These are phyloP conservation scores for Periconia sp. DNA, from an alignment of 2,329 filamentous ascomycete species.

Conservation along the genomic window DNA sequence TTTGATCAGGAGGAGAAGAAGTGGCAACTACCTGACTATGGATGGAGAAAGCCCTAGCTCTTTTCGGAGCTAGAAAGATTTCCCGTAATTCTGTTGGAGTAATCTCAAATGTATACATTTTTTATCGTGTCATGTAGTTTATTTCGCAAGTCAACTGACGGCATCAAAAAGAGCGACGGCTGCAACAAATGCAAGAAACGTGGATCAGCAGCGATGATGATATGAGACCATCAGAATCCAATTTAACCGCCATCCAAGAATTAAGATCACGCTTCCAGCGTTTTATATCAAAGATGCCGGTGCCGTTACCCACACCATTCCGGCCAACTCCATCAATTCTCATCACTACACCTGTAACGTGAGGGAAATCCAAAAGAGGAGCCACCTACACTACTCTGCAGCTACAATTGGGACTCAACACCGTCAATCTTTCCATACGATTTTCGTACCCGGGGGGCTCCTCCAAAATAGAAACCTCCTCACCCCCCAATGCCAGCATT, in stretches of 20 bases:
- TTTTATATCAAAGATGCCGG: too few relatives aligned
- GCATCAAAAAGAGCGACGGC: too few relatives aligned
- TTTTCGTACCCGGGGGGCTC: conserved; percentile 34
- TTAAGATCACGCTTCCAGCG: too few relatives aligned
- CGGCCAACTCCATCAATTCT: conserved; percentile 6
- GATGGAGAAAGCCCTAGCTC: neutral
- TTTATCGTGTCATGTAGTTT: too few relatives aligned
- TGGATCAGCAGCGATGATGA: too few relatives aligned
- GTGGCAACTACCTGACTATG: neutral
- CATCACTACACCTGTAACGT: conserved; percentile 4
- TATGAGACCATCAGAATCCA: too few relatives aligned
- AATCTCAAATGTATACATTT: too few relatives aligned
- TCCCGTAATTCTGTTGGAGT: too few relatives aligned
- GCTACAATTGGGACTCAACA: conserved; percentile 31
- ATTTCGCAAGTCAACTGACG: too few relatives aligned
- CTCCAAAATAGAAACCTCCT: conserved; percentile 25
- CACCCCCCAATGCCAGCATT: neutral
- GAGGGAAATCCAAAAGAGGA: conserved; percentile 28
- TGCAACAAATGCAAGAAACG: too few relatives aligned
- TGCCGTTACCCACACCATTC: neutral
- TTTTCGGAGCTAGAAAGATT: too few relatives aligned
- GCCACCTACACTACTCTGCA: conserved; percentile 18
- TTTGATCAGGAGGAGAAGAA: neutral
- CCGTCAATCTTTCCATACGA: conserved; percentile 25
- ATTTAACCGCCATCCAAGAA: too few relatives aligned